Evolutionary conservation across 2,329 filamentous ascomycete genomes (phyloP), one percentile per base, ranked within the genome.

Genomic region (Aspergillus sp.): DNA sequence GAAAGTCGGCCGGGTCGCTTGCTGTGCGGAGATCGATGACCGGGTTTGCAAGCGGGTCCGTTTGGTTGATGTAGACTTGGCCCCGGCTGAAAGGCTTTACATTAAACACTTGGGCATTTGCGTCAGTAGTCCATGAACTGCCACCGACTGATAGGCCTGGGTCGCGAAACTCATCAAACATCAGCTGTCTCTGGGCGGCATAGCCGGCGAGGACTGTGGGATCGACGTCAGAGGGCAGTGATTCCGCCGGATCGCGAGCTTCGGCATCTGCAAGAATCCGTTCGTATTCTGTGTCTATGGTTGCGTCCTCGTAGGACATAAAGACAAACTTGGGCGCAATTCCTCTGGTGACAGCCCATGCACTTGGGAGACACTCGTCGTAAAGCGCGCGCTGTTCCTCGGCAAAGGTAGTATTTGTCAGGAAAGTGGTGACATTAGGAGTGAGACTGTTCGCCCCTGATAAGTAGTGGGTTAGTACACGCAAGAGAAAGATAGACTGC

Each of bases 41-140:
- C 5, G 45, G 45, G 18, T 48, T 48, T 12, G 45, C 45, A 20
- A 48, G 45, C 45, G 45, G 45, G 45, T 22, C 18, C n/a, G 45
- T 48, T 18, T 18, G 26, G 32, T 48, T 48, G 45, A 48, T 48
- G 20, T 36, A 17, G 9, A 48, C 45, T 6, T 39, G 26, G 12
- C 48, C 48, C 13, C 48, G 48, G n/a, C 48, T 50, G 26, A 50
- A 41, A 17, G 48, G 48, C 34, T 50, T 50, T n/a, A 50, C 48
- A 7, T 22, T 39, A 22, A 50, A 50, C 13, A 50, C 36, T 11
- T 51, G 48, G n/a, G 20, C 48, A 4, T 39, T 32, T n/a, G 38
- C 26, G n/a, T 51, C 36, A 9, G 48, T 51, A 18, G 43, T 38
- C 48, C 48, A 51, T 7, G 34, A 20, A 2, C 43, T 12, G 13